phyloP scores from a whole-genome alignment of 1,139 yeast species.

The Candida pseudocylindracea region DNA sequence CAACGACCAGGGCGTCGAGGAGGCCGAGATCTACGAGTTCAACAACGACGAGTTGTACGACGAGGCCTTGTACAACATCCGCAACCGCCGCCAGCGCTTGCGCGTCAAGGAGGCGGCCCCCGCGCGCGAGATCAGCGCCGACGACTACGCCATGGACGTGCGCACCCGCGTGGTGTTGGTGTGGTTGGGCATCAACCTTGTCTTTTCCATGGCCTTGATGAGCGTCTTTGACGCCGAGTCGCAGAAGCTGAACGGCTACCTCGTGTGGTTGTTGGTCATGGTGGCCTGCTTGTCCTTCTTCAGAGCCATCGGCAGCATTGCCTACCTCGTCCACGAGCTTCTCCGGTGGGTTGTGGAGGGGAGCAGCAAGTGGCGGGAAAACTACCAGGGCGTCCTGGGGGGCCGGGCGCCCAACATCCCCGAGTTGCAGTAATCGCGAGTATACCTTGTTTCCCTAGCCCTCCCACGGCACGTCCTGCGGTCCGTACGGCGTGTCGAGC shows the following conservation, averaged over 20 bases:
- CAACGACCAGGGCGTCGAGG: slow-evolving; percentile 43
- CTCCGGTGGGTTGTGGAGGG: slow-evolving; percentile 19
- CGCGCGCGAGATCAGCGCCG: slow-evolving; percentile 22
- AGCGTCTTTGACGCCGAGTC: slow-evolving; percentile 55
- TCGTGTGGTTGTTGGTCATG: slow-evolving; percentile 74
- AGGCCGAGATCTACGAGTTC: slow-evolving; percentile 74
- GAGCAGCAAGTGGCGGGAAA: slow-evolving; percentile 19
- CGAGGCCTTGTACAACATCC: slow-evolving; percentile 49
- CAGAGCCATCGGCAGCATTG: slow-evolving; percentile 59
- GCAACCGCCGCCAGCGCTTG: slow-evolving; percentile 44
- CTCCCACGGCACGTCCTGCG: too few relatives aligned
- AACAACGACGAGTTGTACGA: slow-evolving; percentile 79
- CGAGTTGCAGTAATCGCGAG: slow-evolving; percentile 6
- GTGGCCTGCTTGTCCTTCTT: slow-evolving; percentile 66
- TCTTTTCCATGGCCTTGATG: slow-evolving; percentile 68
- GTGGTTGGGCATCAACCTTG: slow-evolving; percentile 69
- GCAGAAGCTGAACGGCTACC: slow-evolving; percentile 37
- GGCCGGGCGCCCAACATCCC: slow-evolving; percentile 13
- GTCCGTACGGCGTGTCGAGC: too few relatives aligned
- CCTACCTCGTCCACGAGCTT: slow-evolving; percentile 28
- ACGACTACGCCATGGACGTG: slow-evolving; percentile 85
- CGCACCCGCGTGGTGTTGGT: slow-evolving; percentile 83
- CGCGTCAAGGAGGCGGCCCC: slow-evolving; percentile 12
- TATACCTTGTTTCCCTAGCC: not conserved
- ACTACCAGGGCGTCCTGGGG: slow-evolving; percentile 16